Evolutionary conservation across 1,284 basidiomycete genomes (phyloP), one percentile per base, ranked within the genome.

Genomic region (Puccinia brachypodii): DNA sequence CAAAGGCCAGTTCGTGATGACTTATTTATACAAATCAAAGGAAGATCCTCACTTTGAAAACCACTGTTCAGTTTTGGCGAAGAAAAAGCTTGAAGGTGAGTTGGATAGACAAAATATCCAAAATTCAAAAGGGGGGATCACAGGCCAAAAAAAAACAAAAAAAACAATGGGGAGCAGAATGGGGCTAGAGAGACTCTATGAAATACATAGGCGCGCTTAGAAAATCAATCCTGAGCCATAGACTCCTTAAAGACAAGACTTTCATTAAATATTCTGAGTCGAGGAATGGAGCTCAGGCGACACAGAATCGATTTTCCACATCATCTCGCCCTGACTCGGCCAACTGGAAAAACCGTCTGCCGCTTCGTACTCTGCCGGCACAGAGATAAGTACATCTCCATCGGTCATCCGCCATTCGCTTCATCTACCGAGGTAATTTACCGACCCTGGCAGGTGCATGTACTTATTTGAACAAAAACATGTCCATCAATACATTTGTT

Each of bases 181-280:
- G 50, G 50, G 50, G 50, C 50, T 53, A 53, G 50, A 53, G 50
- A 53, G 50, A 53, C 50, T 22, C 19, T 3, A 4, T 22, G 50
- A 53, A 53, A 53, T 53, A 53, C 50, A 53, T 53, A 53, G 50
- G n/a, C 50, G 50, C 50, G 50, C 50, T 53, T 53, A 53, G 50
- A 53, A 53, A 53, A 53, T 53, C 50, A 53, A 11, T 19, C 8
- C 50, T 53, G 50, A 53, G 14, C n/a, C 16, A 53, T 53, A 53
- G 50, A 22, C 50, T 53, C 50, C 50, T 53, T 53, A 53, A 13
- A 53, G 50, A 53, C 50, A 53, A 53, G 50, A 53, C 19, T 53
- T 53, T 53, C 50, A 53, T 53, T 19, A 53, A 53, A 53, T 53
- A 53, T 53, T 53, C 50, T 53, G 50, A 22, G 50, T 53, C 50